Base-by-base conservation (phyloP, 2,329 filamentous ascomycete species). In the Aspergillus costaricaensis region DNA sequence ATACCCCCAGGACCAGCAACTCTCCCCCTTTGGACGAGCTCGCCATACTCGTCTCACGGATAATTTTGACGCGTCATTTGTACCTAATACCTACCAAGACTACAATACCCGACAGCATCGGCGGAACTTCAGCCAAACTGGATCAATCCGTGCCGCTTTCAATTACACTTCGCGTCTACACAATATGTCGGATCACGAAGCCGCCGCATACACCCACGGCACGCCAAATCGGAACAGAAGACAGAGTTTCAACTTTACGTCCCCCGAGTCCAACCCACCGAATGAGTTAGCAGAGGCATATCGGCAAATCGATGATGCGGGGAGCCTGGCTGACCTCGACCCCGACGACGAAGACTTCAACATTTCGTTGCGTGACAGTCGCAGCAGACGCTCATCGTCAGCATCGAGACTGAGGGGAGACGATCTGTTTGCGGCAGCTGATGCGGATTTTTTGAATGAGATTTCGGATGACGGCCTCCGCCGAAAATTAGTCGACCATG, bases 71-170 rank as follows among this genome's bases (percentile, higher is more conserved):
- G 60, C 66, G 59, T 68, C 72, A 38, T 68, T 68, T 49, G 70
- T 69, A 47, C 67, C 70, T 8, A 72, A 65, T 17, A 68, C 72
- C 19, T 68, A 70, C 19, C 66, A 67, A 19, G 69, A 69, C 57
- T 70, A 72, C 67, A 70, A 63, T 36, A 57, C 67, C 39, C 69
- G 70, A 51, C 64, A 70, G 49, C 65, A 71, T 44, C 74, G 73
- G 54, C 68, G 70, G 47, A 73, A 67, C 39, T 72, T 77, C 59
- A 72, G 72, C 47, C 63, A 73, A 44, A 76, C 77, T 14, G 72
- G 72, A 30, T 78, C 76, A 8, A 62, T 80, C 55, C 74, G 74
- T 54, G 74, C 74, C 55, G 76, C 77, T 17, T 80, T 77, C 64
- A 72, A 76, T 58, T 71, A 71, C 25, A 68, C 73, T 50, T 74